These are phyloP conservation scores for Tardiomyces depauwii DNA, from an alignment of 1,139 yeast species.

Conservation along the genomic window DNA sequence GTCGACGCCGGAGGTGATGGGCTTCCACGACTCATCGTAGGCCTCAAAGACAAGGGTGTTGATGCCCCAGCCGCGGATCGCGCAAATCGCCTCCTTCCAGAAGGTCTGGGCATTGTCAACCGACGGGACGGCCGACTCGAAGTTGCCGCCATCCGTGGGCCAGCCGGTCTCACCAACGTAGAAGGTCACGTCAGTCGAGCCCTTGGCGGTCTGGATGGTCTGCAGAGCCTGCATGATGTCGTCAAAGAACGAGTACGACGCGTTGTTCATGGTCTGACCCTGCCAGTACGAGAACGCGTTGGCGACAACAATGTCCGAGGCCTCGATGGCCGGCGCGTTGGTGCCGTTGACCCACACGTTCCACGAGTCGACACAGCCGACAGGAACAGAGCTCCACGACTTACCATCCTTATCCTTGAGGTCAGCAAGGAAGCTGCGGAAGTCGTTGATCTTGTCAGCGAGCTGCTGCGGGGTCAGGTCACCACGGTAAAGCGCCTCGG, in stretches of 20 bases:
- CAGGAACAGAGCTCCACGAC: constrained; percentile 58
- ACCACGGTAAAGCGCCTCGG: constrained; percentile 82
- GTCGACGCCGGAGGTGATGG: constrained; percentile 46
- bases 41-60: constrained; percentile 91
- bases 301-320: constrained; percentile 76
- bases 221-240: constrained; percentile 95
- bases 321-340: constrained; percentile 56
- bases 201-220: constrained; percentile 73
- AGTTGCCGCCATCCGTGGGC: constrained; percentile 84
- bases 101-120: constrained; percentile 60
- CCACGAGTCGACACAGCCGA: constrained; percentile 96
- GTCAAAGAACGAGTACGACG: constrained; percentile 85
- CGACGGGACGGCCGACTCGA: constrained; percentile 42
- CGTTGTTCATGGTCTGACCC: constrained; percentile 68
- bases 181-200: constrained; percentile 70
- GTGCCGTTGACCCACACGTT: constrained; percentile 75
- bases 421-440: constrained; percentile 45
- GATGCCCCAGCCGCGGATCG: constrained; percentile 90
- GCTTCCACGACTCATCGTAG: constrained; percentile 93
- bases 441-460: constrained; percentile 49
- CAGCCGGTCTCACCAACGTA: constrained; percentile 99
- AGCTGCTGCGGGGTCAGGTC: constrained; percentile 31
- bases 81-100: constrained; percentile 87
- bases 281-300: constrained; percentile 99
- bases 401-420: constrained; percentile 75